These are phyloP conservation scores for Meyerozyma sp. DNA, from an alignment of 1,139 yeast species.

Conservation along the genomic window DNA sequence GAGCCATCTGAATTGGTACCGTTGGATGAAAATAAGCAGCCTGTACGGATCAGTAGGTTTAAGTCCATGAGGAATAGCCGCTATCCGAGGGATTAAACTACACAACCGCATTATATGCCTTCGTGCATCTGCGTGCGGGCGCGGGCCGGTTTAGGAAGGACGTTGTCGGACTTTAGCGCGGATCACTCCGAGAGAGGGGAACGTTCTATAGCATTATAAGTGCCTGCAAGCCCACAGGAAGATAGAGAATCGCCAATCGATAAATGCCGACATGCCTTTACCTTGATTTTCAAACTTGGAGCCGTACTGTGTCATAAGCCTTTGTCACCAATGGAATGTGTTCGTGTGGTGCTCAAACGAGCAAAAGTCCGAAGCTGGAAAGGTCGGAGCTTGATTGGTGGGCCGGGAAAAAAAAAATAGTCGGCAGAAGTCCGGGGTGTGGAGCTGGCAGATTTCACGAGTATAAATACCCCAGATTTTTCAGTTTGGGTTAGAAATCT, in stretches of 20 bases:
- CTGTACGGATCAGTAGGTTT: conserved; percentile 59
- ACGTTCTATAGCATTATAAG: neutral
- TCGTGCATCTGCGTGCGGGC: neutral
- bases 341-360: neutral
- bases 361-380: neutral
- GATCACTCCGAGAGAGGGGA: neutral
- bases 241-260: neutral
- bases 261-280: neutral
- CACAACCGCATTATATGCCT: neutral
- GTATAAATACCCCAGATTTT: neutral
- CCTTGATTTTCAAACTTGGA: neutral
- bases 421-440: neutral
- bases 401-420: neutral
- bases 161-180: conserved; percentile 1
- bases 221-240: neutral
- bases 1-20: conserved; percentile 60
- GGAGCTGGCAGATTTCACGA: neutral
- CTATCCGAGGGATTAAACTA: neutral
- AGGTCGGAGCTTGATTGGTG: neutral
- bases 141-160: neutral
- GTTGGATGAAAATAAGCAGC: conserved; percentile 62
- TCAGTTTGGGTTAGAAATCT: neutral
- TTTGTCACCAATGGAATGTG: neutral
- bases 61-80: conserved; percentile 34
- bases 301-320: too few species aligned